phyloP scores from a whole-genome alignment of 257 asterid genomes.

The Forsythia suspensa region DNA sequence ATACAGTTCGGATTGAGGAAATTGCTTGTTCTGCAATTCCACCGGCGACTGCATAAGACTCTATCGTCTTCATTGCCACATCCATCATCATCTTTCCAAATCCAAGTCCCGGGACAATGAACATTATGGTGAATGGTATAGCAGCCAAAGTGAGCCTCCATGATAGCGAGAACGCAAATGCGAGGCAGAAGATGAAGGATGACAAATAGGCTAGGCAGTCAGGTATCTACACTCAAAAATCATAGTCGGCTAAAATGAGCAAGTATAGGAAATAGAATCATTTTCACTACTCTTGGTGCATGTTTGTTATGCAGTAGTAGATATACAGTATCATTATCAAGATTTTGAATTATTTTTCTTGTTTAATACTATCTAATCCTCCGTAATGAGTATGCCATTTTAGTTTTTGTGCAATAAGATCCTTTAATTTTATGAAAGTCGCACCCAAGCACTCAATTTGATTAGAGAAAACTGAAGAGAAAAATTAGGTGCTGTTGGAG shows the following conservation, averaged over 20 bases:
- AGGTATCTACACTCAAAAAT: constrained; percentile 56
- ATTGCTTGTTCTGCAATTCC: constrained; percentile 82
- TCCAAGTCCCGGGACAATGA: constrained; percentile 78
- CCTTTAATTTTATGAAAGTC: not conserved
- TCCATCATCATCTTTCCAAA: constrained; percentile 78
- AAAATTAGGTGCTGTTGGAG: not conserved
- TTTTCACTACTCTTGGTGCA: not conserved
- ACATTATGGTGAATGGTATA: constrained; percentile 68
- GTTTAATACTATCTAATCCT: not conserved
- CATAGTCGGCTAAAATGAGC: not conserved
- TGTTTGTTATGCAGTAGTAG: not conserved
- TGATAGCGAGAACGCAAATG: constrained; percentile 65
- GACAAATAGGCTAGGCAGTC: constrained; percentile 77
- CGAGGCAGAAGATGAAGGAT: constrained; percentile 76
- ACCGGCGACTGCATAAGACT: constrained; percentile 67
- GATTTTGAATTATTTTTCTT: not conserved
- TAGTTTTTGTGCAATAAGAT: not conserved
- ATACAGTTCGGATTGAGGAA: constrained; percentile 64
- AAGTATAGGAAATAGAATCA: not conserved
- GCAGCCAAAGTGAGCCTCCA: constrained; percentile 81
- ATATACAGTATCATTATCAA: not conserved
- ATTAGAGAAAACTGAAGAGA: not conserved
- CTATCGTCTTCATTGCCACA: constrained; percentile 57
- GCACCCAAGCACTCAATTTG: not conserved
- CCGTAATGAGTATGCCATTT: not conserved